Conservation (phyloP, 441 rosid species). For the Populus hybrid region DNA sequence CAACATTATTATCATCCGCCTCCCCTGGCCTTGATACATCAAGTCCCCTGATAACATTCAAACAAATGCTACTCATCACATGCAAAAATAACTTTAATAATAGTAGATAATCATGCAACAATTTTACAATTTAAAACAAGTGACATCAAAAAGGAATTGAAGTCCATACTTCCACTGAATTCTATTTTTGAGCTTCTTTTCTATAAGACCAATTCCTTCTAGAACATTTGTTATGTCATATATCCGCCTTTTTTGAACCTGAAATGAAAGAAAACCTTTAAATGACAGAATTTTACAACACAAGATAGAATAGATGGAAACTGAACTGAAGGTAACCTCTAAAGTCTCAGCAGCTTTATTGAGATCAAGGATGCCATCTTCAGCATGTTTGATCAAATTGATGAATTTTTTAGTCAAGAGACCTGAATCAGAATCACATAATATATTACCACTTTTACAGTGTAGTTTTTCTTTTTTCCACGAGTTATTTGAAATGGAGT, state of each 20-base stretch:
- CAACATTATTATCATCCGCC: constrained; percentile 57
- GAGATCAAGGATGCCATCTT: constrained; percentile 95
- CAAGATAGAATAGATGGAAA: constrained; percentile 4
- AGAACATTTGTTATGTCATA: constrained; percentile 98
- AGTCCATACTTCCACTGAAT: constrained; percentile 91
- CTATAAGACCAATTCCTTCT: constrained; percentile 96
- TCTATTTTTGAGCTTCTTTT: constrained; percentile 94
- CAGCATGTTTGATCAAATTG: constrained; percentile 88
- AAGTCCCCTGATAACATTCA: constrained; percentile 61
- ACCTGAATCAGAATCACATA: constrained; percentile 51
- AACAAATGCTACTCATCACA: background rate
- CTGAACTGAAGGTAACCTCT: constrained; percentile 50
- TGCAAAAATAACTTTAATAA: background rate
- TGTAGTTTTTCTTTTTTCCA: constrained; percentile 2
- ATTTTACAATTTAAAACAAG: constrained; percentile 10
- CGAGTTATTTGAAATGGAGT: constrained; percentile 4
- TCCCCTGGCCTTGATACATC: constrained; percentile 89
- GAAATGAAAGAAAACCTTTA: constrained; percentile 25
- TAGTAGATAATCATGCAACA: background rate
- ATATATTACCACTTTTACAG: constrained; percentile 13
- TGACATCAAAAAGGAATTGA: background rate
- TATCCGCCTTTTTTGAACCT: constrained; percentile 98
- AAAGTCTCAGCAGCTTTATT: constrained; percentile 92
- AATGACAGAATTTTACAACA: constrained; percentile 16
- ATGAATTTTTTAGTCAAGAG: constrained; percentile 94